Base-by-base conservation (phyloP, 2,329 filamentous ascomycete species). In the Paracoccidioides lutzii region DNA sequence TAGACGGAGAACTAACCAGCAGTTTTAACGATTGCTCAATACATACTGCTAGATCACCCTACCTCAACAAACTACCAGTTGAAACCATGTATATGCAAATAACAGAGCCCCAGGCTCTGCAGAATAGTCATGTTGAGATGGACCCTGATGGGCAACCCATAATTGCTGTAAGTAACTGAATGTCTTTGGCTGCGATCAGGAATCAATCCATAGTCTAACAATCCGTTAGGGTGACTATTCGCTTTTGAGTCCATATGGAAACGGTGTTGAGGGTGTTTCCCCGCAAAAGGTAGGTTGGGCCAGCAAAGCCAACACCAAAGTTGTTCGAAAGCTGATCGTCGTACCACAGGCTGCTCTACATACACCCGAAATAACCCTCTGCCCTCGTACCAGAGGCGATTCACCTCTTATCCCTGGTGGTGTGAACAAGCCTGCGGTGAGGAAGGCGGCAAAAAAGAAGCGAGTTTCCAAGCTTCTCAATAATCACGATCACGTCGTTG, bases 401-500 rank as follows among this genome's bases (percentile, higher is more conserved):
- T 32, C 28, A 15, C 38, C 30, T 30, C 49, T 10, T 14, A 14
- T 22, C 49, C 12, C 22, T 4, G 43, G 22, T 22, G 14, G 43
- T 33, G 14, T 12, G 8, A 41, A 14, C 22, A 63, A 59, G 52
- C 52, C 58, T 12, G 54, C 60, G 30, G 59, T 63, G 10, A 50
- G 58, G 41, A 61, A 58, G 50, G n/a, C 55, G 8, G 57, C 61
- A 28, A 60, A 60, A 41, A 48, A 61, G 30, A 55, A 60, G 50
- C 62, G 59, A 30, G 37, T 37, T 9, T 33, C 52, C 28, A 61
- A 59, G 38, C 14, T 10, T 30, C 57, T 61, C 44, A 62, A 59
- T 41, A 10, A 10, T 3, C 35, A 52, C n/a, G 49, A 48, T 4
- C 56, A 55, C 14, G 43, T 40, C 7, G 58, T 65, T n/a, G 52